A percentile compares a stretch with the other conserved stretches of the same genome.
These are phyloP conservation scores for Penicillium fimorum DNA, from an alignment of 495 filamentous ascomycete species.

Conservation along the genomic window DNA sequence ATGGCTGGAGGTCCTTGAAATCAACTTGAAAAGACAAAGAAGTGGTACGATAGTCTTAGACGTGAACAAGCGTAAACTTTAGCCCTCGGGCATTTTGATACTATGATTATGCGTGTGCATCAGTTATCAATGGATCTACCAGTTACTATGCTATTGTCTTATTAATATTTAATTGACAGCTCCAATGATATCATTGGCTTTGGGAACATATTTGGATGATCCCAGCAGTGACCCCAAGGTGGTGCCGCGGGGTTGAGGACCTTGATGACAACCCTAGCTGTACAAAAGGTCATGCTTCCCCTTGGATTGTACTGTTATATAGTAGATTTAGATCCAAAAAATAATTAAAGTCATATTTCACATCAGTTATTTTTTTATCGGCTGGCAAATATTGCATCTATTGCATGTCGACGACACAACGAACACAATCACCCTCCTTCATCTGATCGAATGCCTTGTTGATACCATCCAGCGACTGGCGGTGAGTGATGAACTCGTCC, in stretches of 20 bases:
- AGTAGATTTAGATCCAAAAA: background rate
- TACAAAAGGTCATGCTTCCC: conserved; percentile 12
- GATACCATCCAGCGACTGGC: conserved; percentile 74
- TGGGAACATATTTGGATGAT: background rate
- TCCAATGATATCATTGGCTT: background rate
- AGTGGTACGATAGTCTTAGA: background rate
- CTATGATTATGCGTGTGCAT: background rate
- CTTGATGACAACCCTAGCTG: conserved; percentile 15
- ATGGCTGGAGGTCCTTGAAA: background rate
- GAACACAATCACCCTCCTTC: conserved; percentile 94
- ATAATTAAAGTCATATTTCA: conserved; percentile 29
- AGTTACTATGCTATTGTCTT: background rate
- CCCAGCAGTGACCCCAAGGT: background rate
- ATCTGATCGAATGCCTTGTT: conserved; percentile 89
- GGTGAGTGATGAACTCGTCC: conserved; percentile 99
- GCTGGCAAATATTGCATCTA: conserved; percentile 12
- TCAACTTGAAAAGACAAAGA: background rate
- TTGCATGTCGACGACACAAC: conserved; percentile 65
- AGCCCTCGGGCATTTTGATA: background rate
- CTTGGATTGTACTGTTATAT: background rate
- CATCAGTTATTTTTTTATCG: conserved; percentile 25
- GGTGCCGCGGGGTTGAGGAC: conserved; percentile 23
- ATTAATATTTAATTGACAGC: background rate
- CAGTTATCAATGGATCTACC: background rate
- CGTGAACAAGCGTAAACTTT: background rate